phyloP scores from a whole-genome alignment of 2,329 filamentous ascomycete species.

The Colletotrichum agaves region DNA sequence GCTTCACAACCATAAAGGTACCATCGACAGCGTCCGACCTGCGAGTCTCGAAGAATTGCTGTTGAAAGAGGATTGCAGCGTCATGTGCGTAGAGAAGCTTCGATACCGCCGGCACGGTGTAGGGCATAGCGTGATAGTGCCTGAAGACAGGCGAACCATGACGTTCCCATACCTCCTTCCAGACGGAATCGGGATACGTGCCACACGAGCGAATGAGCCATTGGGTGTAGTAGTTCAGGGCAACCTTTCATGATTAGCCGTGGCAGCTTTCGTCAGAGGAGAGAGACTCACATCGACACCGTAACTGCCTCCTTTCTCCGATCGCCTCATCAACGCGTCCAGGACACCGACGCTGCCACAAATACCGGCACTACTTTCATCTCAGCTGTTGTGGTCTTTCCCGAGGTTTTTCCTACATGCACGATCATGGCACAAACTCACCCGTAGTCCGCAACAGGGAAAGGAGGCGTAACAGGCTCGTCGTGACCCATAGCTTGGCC shows the following conservation, averaged over 20 bases:
- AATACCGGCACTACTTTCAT: conserved; percentile 50
- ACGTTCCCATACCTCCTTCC: conserved; percentile 56
- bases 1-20: conserved; percentile 52
- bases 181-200: conserved; percentile 47
- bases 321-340: conserved; percentile 52
- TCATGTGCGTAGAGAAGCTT: conserved; percentile 52
- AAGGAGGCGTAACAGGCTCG: conserved; percentile 44
- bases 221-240: conserved; percentile 55
- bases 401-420: not conserved
- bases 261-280: conserved; percentile 38
- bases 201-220: conserved; percentile 53
- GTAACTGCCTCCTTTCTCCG: conserved; percentile 43
- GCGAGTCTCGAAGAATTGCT: conserved; percentile 57
- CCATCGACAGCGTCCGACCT: conserved; percentile 34
- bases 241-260: conserved; percentile 36
- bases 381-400: not conserved
- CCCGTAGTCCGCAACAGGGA: conserved; percentile 47
- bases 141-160: conserved; percentile 60
- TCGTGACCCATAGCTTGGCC: conserved; percentile 53
- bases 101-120: conserved; percentile 49
- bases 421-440: conserved; percentile 13
- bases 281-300: conserved; percentile 22
- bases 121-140: conserved; percentile 60
- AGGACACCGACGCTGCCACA: conserved; percentile 53
- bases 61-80: conserved; percentile 51